Evolutionary conservation across 2,329 filamentous ascomycete species (phyloP), one percentile per base, ranked within the genome.

Genomic region (Leptosphaerulina australis): DNA sequence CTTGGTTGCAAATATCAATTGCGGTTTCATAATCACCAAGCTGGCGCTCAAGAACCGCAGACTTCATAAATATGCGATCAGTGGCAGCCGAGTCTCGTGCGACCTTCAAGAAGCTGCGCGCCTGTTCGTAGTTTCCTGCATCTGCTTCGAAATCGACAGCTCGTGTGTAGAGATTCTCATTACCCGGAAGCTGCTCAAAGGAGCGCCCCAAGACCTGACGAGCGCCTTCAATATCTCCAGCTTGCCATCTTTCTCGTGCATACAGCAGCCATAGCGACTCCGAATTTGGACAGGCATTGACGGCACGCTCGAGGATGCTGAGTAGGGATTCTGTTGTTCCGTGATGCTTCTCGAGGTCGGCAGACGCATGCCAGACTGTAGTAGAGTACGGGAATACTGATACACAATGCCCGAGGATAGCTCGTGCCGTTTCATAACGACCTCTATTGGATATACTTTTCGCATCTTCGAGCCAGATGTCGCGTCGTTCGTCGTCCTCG

Each of bases 11-110:
- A 9, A 99, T 85, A 64, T 95, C 89, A 11, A 99, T 81, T 0
- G 94, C 92, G 1, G 86, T 85, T 36, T 96, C 90, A 20, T 80
- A 80, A 62, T 94, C 88, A 47, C 87, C 88, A 17, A 90, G 79
- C 61, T 96, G 90, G 11, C 94, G 84, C 74, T 99, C 94, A 66
- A 96, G 96, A 0, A 91, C 90, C 9, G 94, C 91, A 63, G 88
- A 93, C 77, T 97, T 96, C 79, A 96, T 94, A 88, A 92, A 99
- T 6, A 99, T 92, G 36, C 94, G 88, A 68, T 97, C 94, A 0
- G 94, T 99, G 2, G 92, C 90, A 1, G 94, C 92, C 71, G 96
- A 88, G 50, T 89, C 85, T 45, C 94, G 86, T 17, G 94, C 94
- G 10, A 88, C 88, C 44, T 86, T 83, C 29, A 99, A 82, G 18